phyloP scores from a whole-genome alignment of 257 asterid genomes.

The Forsythia suspensa region DNA sequence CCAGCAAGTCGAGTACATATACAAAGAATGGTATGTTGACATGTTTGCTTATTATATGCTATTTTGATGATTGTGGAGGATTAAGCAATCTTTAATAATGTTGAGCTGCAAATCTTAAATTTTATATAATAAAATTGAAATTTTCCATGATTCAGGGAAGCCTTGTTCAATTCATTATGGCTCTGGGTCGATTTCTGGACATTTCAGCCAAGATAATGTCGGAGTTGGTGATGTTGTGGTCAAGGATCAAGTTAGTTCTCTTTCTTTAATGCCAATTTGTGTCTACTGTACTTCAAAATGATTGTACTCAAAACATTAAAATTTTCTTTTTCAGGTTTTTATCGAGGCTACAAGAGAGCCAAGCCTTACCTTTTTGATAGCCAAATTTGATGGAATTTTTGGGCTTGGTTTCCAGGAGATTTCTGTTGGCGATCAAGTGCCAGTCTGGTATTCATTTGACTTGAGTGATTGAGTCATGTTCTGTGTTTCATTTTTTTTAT shows the following conservation, averaged over 20 bases:
- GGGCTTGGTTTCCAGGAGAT: slow-evolving; percentile 98
- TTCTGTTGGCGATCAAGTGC: slow-evolving; percentile 72
- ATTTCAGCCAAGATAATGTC: slow-evolving; percentile 84
- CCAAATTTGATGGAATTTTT: slow-evolving; percentile 86
- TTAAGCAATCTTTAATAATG: not conserved
- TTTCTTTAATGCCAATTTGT: not conserved
- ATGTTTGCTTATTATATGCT: not conserved
- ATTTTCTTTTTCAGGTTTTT: slow-evolving; percentile 53
- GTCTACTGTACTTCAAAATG: not conserved
- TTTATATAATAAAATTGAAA: not conserved
- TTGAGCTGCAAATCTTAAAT: not conserved
- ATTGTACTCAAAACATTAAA: not conserved
- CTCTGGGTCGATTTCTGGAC: slow-evolving; percentile 86
- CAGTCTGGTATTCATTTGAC: slow-evolving; percentile 66
- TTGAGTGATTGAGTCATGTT: not conserved
- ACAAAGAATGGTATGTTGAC: slow-evolving; percentile 56
- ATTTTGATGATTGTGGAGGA: not conserved
- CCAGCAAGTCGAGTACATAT: slow-evolving; percentile 71
- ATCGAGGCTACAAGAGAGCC: slow-evolving; percentile 86
- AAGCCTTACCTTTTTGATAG: slow-evolving; percentile 69
- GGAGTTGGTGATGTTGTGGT: slow-evolving; percentile 85
- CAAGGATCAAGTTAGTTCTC: slow-evolving; percentile 71
- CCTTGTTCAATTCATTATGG: slow-evolving; percentile 76
- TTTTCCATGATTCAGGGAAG: slow-evolving; percentile 49
- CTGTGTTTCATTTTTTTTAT: not conserved